Evolutionary conservation across 2,329 filamentous ascomycete species (phyloP).

Genomic region (Tolypocladium ophioglossoides): DNA sequence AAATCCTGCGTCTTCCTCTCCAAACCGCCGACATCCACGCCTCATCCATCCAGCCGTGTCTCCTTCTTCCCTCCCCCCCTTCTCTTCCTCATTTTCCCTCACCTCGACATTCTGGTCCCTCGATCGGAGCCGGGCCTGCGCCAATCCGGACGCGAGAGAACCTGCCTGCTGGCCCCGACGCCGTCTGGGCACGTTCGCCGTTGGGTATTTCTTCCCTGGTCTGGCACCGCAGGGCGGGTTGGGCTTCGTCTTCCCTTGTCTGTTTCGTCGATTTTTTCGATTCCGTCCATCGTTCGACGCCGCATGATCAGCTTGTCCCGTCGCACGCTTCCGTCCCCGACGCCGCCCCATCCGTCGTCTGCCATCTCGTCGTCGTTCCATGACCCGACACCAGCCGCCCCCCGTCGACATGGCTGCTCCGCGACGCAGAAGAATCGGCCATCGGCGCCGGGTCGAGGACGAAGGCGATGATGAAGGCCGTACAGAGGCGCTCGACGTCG

Average conservation of each 20-base stretch:
- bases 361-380: constrained; percentile 15
- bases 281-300: constrained; percentile 4
- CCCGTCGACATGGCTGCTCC: constrained; percentile 25
- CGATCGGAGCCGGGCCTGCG: constrained; percentile 1
- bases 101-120: not conserved
- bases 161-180: not conserved
- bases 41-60: constrained; percentile 3
- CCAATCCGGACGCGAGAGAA: not conserved
- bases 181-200: not conserved
- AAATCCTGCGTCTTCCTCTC: constrained; percentile 16
- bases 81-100: constrained; percentile 10
- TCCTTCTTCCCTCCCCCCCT: constrained; percentile 7
- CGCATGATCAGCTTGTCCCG: constrained; percentile 17
- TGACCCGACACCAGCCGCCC: constrained; percentile 4
- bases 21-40: constrained; percentile 16
- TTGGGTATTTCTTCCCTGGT: constrained; percentile 4
- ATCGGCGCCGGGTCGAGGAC: constrained; percentile 58
- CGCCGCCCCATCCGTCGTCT: constrained; percentile 17
- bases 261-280: not conserved
- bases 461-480: constrained; percentile 59
- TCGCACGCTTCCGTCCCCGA: constrained; percentile 16
- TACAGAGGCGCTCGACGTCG: constrained; percentile 43
- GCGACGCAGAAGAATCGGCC: constrained; percentile 57
- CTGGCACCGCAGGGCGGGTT: constrained; percentile 13
- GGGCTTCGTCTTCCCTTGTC: constrained; percentile 5